Evolutionary conservation across 2,329 filamentous ascomycete species (phyloP), one percentile per base, ranked within the genome.

Genomic region (Chrysoporthe puriensis): DNA sequence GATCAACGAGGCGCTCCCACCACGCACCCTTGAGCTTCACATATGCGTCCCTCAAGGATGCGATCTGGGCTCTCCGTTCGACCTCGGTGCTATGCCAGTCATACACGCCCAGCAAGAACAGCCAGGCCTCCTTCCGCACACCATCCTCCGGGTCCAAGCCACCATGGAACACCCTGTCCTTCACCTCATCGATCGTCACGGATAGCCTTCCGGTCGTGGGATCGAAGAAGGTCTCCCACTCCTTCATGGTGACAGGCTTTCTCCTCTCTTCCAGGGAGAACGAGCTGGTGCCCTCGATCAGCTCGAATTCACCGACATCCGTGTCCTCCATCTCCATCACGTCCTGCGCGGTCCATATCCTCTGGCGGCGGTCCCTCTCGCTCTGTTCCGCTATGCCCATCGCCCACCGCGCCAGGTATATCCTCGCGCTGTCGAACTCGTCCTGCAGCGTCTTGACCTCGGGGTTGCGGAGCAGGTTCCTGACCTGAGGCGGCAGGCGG

Each of bases 361-460:
- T 85, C 77, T 94, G 91, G 63, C 89, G 92, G 34, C 91, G 85
- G 73, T 99, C 96, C 50, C 89, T 86, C 75, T 99, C 96, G 74
- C 94, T 95, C 81, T 99, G 96, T 77, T 99, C 96, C 0, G 96
- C 94, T 71, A 99, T 97, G 8, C 94, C 94, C 96, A 99, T 98
- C 2, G 96, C 96, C 96, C 96, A 99, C 71, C 96, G 86, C 32
- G 96, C 96, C 50, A 99, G 85, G 76, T 99, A 99, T 69, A 99
- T 85, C 71, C 96, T 88, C 4, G 96, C 96, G 74, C 94, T 97
- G 81, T 99, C 96, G 73, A 97, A 99, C 76, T 99, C 96, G 69
- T 98, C 94, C 76, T 97, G 94, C 32, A 99, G 79, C 0, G 92
- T 97, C 81, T 97, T 94, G 0, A 99, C 94, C 75, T 99, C 94